A percentile compares a stretch with the other conserved stretches of the same genome.
Evolutionary conservation across 208 protist species (phyloP).

Genomic region (Acanthamoeba healyi): DNA sequence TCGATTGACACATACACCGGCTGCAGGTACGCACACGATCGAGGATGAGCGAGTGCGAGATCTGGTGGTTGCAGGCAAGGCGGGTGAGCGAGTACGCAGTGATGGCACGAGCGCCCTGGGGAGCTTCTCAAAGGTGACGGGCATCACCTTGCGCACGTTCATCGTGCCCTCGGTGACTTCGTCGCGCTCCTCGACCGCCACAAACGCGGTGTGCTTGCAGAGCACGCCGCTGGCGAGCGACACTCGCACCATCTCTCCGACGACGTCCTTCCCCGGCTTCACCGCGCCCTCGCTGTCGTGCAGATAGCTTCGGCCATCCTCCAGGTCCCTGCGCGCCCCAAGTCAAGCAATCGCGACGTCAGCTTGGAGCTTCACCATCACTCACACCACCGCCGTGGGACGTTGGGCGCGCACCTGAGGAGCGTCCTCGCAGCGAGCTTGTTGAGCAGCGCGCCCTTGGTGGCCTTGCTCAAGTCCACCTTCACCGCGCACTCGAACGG

Average conservation of each 20-base stretch:
- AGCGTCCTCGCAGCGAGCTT: not conserved
- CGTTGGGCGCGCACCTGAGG: not conserved
- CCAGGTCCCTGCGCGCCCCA: not conserved
- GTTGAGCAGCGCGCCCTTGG: not conserved
- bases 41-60: too few species aligned
- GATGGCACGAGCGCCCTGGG: too few species aligned
- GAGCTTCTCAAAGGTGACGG: slow-evolving; percentile 1
- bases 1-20: too few species aligned
- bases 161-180: slow-evolving; percentile 57
- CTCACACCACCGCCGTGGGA: not conserved
- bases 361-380: not conserved
- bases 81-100: too few species aligned
- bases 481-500: not conserved
- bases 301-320: slow-evolving; percentile 32
- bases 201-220: slow-evolving; percentile 82
- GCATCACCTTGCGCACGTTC: slow-evolving; percentile 6
- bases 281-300: slow-evolving; percentile 32
- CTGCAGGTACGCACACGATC: too few species aligned
- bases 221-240: slow-evolving; percentile 71
- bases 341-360: not conserved
- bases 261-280: not conserved
- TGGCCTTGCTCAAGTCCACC: not conserved
- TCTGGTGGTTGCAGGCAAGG: too few species aligned
- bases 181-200: slow-evolving; percentile 79
- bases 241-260: not conserved